Percentiles rank a stretch among this genome's conserved stretches.
Evolutionary conservation across 768 basidiomycete genomes (phyloP).

Genomic region (Infundibulicybe gibba): DNA sequence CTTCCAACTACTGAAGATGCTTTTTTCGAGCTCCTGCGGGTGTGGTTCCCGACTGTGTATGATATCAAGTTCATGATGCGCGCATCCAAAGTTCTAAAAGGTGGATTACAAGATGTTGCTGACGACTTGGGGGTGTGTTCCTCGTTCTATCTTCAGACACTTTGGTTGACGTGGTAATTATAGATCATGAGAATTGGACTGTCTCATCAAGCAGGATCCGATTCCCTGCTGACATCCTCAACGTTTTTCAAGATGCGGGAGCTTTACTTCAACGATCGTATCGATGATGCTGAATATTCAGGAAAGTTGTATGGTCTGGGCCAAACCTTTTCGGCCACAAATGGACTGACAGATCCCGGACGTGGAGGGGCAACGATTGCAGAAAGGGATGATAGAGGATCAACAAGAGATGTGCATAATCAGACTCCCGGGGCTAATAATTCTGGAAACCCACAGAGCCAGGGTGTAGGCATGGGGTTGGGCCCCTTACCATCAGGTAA

Average conservation of each 20-base stretch:
- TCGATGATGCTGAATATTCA: slow-evolving; percentile 81
- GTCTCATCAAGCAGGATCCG: slow-evolving; percentile 97
- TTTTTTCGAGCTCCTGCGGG: slow-evolving; percentile 83
- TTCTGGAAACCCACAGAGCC: slow-evolving; percentile 29
- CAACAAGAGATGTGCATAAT: slow-evolving; percentile 48
- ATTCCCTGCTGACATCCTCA: slow-evolving; percentile 87
- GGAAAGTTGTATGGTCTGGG: slow-evolving; percentile 84
- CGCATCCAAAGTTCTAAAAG: slow-evolving; percentile 80
- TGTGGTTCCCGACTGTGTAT: slow-evolving; percentile 96
- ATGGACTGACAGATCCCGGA: slow-evolving; percentile 62
- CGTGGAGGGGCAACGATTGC: slow-evolving; percentile 79
- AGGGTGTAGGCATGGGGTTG: slow-evolving; percentile 45
- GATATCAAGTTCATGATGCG: slow-evolving; percentile 98
- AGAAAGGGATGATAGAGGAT: slow-evolving; percentile 69
- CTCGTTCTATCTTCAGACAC: slow-evolving; percentile 1
- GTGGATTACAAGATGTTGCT: slow-evolving; percentile 90
- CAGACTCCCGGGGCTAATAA: slow-evolving; percentile 49
- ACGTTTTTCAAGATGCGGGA: slow-evolving; percentile 97
- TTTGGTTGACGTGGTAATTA: slow-evolving; percentile 1
- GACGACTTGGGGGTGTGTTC: slow-evolving; percentile 86
- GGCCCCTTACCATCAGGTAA: slow-evolving; percentile 35
- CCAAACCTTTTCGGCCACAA: slow-evolving; percentile 66
- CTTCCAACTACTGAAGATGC: slow-evolving; percentile 85
- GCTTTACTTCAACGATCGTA: slow-evolving; percentile 84
- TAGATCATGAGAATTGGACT: slow-evolving; percentile 87